These are phyloP conservation scores for Ilyonectria robusta DNA, from an alignment of 2,329 filamentous ascomycete genomes.

Conservation along the genomic window DNA sequence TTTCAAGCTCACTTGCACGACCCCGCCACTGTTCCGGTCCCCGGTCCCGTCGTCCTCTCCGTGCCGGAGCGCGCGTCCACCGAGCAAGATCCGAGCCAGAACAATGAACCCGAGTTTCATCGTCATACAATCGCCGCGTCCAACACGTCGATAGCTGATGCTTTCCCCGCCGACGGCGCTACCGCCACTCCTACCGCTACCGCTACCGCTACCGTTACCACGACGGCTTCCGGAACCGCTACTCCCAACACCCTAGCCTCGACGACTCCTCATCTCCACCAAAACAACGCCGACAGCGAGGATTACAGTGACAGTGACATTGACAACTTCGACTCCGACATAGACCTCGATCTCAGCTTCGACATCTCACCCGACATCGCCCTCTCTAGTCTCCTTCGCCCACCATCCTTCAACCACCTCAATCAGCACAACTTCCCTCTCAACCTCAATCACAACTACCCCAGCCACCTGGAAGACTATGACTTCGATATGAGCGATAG, in stretches of 20 bases:
- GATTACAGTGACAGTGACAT: conserved; percentile 15
- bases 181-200: conserved; percentile 3
- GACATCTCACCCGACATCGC: conserved; percentile 27
- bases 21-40: conserved; percentile 14
- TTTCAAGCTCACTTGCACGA: conserved; percentile 36
- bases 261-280: conserved; percentile 16
- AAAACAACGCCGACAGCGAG: conserved; percentile 17
- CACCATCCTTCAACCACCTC: conserved; percentile 24
- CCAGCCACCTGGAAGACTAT: conserved; percentile 41
- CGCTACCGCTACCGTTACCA: conserved; percentile 23
- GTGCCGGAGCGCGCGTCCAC: not conserved
- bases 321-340: conserved; percentile 16
- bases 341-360: conserved; percentile 22
- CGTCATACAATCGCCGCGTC: conserved; percentile 19
- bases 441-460: conserved; percentile 26
- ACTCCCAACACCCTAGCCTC: not conserved
- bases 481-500: conserved; percentile 54
- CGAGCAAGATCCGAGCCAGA: conserved; percentile 19
- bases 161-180: conserved; percentile 31
- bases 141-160: conserved; percentile 42
- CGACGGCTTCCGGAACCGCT: conserved; percentile 15
- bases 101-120: conserved; percentile 25
- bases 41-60: conserved; percentile 23
- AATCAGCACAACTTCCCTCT: conserved; percentile 23
- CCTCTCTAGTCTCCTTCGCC: conserved; percentile 22